Conservation (phyloP, 2,329 filamentous ascomycete species). For the Colletotrichum brevisporum region DNA sequence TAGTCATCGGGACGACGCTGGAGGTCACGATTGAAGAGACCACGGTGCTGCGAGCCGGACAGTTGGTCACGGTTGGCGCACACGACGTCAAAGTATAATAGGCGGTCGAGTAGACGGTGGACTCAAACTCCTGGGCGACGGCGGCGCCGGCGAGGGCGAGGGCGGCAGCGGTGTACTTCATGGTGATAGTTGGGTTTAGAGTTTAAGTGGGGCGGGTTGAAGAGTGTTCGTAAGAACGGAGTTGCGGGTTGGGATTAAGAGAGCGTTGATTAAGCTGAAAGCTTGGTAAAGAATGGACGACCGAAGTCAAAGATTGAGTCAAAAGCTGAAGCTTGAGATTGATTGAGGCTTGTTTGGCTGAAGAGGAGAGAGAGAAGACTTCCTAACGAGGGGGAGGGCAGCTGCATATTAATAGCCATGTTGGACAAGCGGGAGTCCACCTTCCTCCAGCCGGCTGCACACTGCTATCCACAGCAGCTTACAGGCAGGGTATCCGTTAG, state of each 20-base stretch:
- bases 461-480: no score
- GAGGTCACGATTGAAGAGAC: slow-evolving; percentile 54
- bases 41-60: slow-evolving; percentile 56
- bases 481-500: no score
- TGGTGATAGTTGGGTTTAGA: slow-evolving; percentile 60
- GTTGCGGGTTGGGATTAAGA: slow-evolving; percentile 46
- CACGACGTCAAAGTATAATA: slow-evolving; percentile 70
- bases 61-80: slow-evolving; percentile 65
- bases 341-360: slow-evolving; percentile 61
- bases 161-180: slow-evolving; percentile 72
- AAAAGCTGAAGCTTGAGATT: slow-evolving; percentile 53
- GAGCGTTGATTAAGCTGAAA: slow-evolving; percentile 48
- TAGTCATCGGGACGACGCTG: slow-evolving; percentile 54
- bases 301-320: slow-evolving; percentile 66
- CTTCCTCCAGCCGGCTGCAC: no score
- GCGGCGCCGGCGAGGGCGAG: slow-evolving; percentile 63
- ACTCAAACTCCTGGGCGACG: slow-evolving; percentile 50
- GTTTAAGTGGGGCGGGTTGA: slow-evolving; percentile 42
- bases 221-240: slow-evolving; percentile 49
- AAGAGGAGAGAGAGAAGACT: slow-evolving; percentile 49
- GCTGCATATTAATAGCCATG: slow-evolving; percentile 63
- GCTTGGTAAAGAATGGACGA: slow-evolving; percentile 69
- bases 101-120: slow-evolving; percentile 70
- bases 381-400: slow-evolving; percentile 49
- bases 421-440: slow-evolving; percentile 32